Conservation (phyloP, 805 yeast genomes). For the Teunomyces cretensis region DNA sequence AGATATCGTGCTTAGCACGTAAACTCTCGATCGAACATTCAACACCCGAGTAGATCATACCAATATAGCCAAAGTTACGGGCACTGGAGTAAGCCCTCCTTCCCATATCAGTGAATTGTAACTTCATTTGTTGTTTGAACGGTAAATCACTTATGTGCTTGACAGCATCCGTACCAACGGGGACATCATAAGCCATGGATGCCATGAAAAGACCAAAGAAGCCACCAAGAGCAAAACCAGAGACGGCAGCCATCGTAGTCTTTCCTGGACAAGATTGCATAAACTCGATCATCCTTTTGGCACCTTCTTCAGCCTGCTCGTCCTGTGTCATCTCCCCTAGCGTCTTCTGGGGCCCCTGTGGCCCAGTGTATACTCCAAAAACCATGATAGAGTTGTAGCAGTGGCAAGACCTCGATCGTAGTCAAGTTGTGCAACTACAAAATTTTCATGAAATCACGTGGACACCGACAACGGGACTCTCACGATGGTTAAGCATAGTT, state of each 20-base stretch:
- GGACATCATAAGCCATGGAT: conserved; percentile 80
- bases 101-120: conserved; percentile 92
- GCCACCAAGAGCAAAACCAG: conserved; percentile 94
- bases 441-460: conserved; percentile 3
- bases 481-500: no score
- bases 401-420: neutral
- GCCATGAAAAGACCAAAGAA: conserved; percentile 96
- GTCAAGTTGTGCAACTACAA: neutral
- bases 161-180: conserved; percentile 58
- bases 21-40: conserved; percentile 85
- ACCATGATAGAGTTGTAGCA: conserved; percentile 9
- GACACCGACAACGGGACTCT: neutral
- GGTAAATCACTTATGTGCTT: conserved; percentile 78
- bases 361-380: conserved; percentile 42
- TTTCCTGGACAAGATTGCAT: conserved; percentile 97
- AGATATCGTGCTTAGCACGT: conserved; percentile 88
- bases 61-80: conserved; percentile 90
- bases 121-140: conserved; percentile 85
- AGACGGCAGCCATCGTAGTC: conserved; percentile 84
- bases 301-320: conserved; percentile 91
- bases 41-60: conserved; percentile 87
- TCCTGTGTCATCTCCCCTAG: conserved; percentile 78
- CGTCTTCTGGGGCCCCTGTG: conserved; percentile 43
- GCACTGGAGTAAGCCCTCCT: conserved; percentile 84
- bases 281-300: conserved; percentile 73